Percentiles rank a stretch among this genome's conserved stretches.
Conservation (phyloP, 352 stramenopile genomes). For the Peronospora belbahrii region DNA sequence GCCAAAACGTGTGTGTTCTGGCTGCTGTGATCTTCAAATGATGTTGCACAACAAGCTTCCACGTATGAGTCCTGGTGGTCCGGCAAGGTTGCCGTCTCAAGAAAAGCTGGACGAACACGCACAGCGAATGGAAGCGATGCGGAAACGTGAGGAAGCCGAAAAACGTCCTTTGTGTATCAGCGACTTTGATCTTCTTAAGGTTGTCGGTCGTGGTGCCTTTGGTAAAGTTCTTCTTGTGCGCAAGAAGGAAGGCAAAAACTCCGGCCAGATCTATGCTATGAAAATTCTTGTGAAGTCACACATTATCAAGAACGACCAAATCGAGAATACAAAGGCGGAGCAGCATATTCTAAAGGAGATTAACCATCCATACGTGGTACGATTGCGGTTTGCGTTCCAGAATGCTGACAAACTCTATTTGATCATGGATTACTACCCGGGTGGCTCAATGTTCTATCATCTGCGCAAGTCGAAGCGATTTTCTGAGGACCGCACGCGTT, state of each 20-base stretch:
- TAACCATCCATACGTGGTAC: slow-evolving; percentile 83
- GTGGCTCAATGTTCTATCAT: slow-evolving; percentile 87
- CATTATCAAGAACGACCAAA: slow-evolving; percentile 90
- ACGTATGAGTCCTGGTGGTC: slow-evolving; percentile 32
- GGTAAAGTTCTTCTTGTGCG: slow-evolving; percentile 93
- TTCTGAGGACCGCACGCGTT: slow-evolving; percentile 67
- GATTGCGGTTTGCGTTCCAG: slow-evolving; percentile 82
- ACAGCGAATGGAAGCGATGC: slow-evolving; percentile 73
- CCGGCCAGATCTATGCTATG: slow-evolving; percentile 88
- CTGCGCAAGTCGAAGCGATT: slow-evolving; percentile 84
- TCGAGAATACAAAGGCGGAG: slow-evolving; percentile 89
- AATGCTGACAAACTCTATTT: slow-evolving; percentile 93
- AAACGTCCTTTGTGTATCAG: slow-evolving; percentile 74
- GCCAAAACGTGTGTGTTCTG: slow-evolving; percentile 77
- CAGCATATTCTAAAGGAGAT: slow-evolving; percentile 88
- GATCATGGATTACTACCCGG: slow-evolving; percentile 93
- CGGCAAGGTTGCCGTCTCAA: slow-evolving; percentile 34
- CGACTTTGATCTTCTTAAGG: slow-evolving; percentile 93
- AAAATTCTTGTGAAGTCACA: slow-evolving; percentile 92
- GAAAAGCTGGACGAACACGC: slow-evolving; percentile 57
- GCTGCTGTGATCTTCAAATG: slow-evolving; percentile 83
- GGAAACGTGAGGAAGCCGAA: slow-evolving; percentile 68
- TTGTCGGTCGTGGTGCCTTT: slow-evolving; percentile 92
- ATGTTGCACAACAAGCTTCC: slow-evolving; percentile 83
- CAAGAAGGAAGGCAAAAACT: slow-evolving; percentile 86